Evolutionary conservation across 257 asterid species (phyloP).

Genomic region (Plantago major): DNA sequence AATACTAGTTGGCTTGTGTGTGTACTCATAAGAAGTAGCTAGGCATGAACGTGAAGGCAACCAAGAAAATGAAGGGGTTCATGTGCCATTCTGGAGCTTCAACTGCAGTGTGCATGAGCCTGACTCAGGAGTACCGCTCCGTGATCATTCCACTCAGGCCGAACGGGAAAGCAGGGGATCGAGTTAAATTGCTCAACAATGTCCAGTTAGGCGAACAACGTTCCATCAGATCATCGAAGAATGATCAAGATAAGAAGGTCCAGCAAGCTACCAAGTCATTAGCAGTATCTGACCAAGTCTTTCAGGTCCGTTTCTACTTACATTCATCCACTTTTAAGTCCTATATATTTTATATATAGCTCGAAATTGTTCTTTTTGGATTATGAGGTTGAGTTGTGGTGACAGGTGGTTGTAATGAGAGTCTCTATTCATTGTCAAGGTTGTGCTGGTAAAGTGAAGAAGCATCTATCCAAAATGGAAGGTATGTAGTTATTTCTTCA

Average conservation of each 20-base stretch:
- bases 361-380: neutral
- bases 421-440: slow-evolving; percentile 91
- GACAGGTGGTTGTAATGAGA: slow-evolving; percentile 81
- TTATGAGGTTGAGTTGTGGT: slow-evolving; percentile 13
- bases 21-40: slow-evolving; percentile 1
- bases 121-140: slow-evolving; percentile 34
- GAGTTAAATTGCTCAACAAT: slow-evolving; percentile 22
- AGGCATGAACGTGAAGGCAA: slow-evolving; percentile 28
- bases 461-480: slow-evolving; percentile 81
- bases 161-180: slow-evolving; percentile 14
- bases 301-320: slow-evolving; percentile 30
- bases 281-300: slow-evolving; percentile 28
- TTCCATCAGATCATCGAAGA: slow-evolving; percentile 23
- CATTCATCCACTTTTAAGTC: neutral
- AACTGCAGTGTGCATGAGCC: slow-evolving; percentile 55
- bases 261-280: slow-evolving; percentile 23
- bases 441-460: slow-evolving; percentile 79
- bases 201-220: slow-evolving; percentile 25
- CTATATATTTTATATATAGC: too few species aligned
- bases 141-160: slow-evolving; percentile 29
- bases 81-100: slow-evolving; percentile 53
- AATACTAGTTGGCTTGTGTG: neutral
- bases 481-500: slow-evolving; percentile 31
- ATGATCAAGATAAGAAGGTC: slow-evolving; percentile 16
- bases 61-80: slow-evolving; percentile 59